Conservation (phyloP, 768 basidiomycete species). For the Trametes maxima region DNA sequence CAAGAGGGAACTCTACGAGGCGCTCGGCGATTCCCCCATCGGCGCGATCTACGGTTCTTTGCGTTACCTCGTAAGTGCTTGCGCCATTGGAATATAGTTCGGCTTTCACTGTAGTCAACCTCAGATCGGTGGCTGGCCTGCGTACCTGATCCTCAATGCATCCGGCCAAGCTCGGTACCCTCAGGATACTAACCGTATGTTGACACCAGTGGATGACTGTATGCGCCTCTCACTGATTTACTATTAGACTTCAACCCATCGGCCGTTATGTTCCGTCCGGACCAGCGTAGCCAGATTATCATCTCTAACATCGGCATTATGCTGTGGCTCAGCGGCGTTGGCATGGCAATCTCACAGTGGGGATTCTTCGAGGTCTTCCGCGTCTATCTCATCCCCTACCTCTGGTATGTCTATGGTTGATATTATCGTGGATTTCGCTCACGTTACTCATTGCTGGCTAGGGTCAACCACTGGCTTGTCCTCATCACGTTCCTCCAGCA, state of each 20-base stretch:
- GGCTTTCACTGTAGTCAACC: not conserved
- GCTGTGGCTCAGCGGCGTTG: constrained; percentile 66
- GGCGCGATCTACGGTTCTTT: constrained; percentile 56
- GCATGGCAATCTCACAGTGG: constrained; percentile 54
- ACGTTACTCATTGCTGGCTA: constrained; percentile 25
- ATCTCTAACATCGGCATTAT: constrained; percentile 82
- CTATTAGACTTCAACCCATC: constrained; percentile 71
- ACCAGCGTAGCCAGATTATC: constrained; percentile 76
- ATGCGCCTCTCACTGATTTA: not conserved
- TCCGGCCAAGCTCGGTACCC: constrained; percentile 88
- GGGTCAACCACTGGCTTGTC: constrained; percentile 94
- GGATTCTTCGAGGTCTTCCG: constrained; percentile 76
- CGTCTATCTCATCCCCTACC: constrained; percentile 85
- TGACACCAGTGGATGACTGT: not conserved
- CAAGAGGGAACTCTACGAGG: constrained; percentile 77
- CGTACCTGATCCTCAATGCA: constrained; percentile 81
- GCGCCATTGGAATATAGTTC: not conserved
- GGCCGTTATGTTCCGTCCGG: constrained; percentile 81
- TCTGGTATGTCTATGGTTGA: constrained; percentile 53
- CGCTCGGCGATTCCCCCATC: constrained; percentile 89
- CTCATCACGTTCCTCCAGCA: constrained; percentile 98
- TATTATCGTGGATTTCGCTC: not conserved
- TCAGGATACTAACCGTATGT: constrained; percentile 74
- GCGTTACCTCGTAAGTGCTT: constrained; percentile 57
- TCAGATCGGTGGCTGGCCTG: constrained; percentile 82